These are phyloP conservation scores for Candida chauliodis DNA, from an alignment of 805 yeast species.

Conservation along the genomic window DNA sequence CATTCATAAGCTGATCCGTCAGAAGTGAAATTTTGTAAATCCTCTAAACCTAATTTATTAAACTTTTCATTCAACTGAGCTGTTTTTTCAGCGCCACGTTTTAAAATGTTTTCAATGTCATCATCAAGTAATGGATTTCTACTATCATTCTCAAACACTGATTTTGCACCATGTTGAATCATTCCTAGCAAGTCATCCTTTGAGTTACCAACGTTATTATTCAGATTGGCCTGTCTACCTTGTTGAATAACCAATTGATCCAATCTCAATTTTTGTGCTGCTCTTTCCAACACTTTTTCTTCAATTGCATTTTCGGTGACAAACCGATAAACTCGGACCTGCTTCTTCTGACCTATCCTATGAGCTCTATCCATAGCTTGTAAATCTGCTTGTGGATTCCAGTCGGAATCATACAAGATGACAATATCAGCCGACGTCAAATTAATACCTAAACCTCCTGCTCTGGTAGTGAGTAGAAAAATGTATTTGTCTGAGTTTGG, in stretches of 20 bases:
- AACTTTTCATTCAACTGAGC: slow-evolving; percentile 75
- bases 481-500: slow-evolving; percentile 81
- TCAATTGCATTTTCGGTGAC: slow-evolving; percentile 96
- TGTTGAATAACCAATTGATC: slow-evolving; percentile 97
- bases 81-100: slow-evolving; percentile 80
- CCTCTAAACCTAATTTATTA: slow-evolving; percentile 85
- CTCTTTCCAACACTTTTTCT: slow-evolving; percentile 92
- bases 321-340: slow-evolving; percentile 86
- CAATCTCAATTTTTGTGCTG: slow-evolving; percentile 86
- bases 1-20: slow-evolving; percentile 92
- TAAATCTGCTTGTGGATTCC: slow-evolving; percentile 98
- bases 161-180: slow-evolving; percentile 97
- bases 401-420: slow-evolving; percentile 84
- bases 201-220: slow-evolving; percentile 48
- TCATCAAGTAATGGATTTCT: slow-evolving; percentile 39
- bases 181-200: slow-evolving; percentile 87
- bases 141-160: slow-evolving; percentile 59
- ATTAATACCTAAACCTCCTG: slow-evolving; percentile 95
- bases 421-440: slow-evolving; percentile 90
- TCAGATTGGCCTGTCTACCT: slow-evolving; percentile 51
- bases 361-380: slow-evolving; percentile 99
- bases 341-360: slow-evolving; percentile 95
- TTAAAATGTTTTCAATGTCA: slow-evolving; percentile 81
- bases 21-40: slow-evolving; percentile 84
- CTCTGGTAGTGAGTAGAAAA: slow-evolving; percentile 86